Conservation (phyloP, 2,329 filamentous ascomycete species). For the Curvularia verruculosa region DNA sequence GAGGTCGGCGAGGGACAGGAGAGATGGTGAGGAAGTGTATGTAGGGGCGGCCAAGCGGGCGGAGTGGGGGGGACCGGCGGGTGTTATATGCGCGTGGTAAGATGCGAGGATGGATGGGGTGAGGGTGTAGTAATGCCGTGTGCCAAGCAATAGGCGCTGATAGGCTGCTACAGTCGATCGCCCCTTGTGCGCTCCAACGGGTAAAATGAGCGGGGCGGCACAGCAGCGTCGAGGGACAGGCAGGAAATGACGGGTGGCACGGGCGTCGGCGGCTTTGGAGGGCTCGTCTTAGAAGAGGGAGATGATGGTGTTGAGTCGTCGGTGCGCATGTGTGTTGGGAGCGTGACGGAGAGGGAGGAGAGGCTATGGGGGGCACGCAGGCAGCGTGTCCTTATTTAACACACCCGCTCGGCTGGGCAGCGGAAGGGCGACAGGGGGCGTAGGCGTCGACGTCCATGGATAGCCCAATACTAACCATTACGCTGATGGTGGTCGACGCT, state of each 20-base stretch:
- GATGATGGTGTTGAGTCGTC: slow-evolving; percentile 7
- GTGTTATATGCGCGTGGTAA: slow-evolving; percentile 31
- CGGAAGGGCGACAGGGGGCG: slow-evolving; percentile 35
- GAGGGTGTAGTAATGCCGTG: slow-evolving; percentile 22
- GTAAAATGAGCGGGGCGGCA: slow-evolving; percentile 1
- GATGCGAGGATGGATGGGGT: slow-evolving; percentile 25
- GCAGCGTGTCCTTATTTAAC: slow-evolving; percentile 35
- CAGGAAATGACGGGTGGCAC: slow-evolving; percentile 26
- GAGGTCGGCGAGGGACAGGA: background rate
- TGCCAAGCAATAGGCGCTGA: slow-evolving; percentile 36
- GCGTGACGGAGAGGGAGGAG: background rate
- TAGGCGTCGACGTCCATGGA: slow-evolving; percentile 24
- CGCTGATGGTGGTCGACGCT: slow-evolving; percentile 21
- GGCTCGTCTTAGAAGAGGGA: slow-evolving; percentile 18
- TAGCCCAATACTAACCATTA: slow-evolving; percentile 18
- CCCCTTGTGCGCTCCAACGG: slow-evolving; percentile 23
- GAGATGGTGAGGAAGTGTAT: background rate
- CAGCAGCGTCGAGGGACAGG: slow-evolving; percentile 12
- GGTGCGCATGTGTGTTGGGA: background rate
- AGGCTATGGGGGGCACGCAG: slow-evolving; percentile 15
- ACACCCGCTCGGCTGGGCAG: slow-evolving; percentile 39
- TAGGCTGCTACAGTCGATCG: slow-evolving; percentile 27
- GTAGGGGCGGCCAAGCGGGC: slow-evolving; percentile 11
- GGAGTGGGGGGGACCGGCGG: slow-evolving; percentile 13
- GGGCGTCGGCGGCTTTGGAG: slow-evolving; percentile 26